A percentile compares a stretch with the other conserved stretches of the same genome.
Conservation (phyloP, 768 basidiomycete genomes). For the Mycena pura region DNA sequence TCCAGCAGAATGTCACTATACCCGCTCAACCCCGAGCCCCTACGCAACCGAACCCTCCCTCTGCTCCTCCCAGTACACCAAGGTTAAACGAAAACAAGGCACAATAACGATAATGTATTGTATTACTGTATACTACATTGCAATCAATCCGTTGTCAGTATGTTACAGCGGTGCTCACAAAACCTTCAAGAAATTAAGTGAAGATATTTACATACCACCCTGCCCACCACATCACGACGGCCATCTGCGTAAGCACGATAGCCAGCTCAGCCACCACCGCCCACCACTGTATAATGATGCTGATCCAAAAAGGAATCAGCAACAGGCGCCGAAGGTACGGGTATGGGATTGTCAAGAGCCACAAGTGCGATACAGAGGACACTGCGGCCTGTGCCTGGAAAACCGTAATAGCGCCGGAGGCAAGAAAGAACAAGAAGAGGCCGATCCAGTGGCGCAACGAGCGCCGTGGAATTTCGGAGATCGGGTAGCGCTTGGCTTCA, state of each 20-base stretch:
- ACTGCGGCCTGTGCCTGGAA: slow-evolving; percentile 67
- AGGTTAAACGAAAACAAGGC: neutral
- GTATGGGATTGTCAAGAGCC: slow-evolving; percentile 63
- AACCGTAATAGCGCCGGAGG: slow-evolving; percentile 54
- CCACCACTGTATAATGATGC: slow-evolving; percentile 70
- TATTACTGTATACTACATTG: neutral
- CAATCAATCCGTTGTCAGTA: slow-evolving; percentile 12
- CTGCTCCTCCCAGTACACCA: neutral
- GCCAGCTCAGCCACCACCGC: slow-evolving; percentile 66
- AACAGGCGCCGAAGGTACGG: slow-evolving; percentile 67
- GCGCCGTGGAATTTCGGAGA: slow-evolving; percentile 63
- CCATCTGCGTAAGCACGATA: slow-evolving; percentile 63
- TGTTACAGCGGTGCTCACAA: slow-evolving; percentile 10
- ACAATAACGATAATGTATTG: slow-evolving; percentile 8
- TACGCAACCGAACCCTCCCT: neutral
- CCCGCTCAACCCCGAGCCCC: neutral
- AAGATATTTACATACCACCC: slow-evolving; percentile 70
- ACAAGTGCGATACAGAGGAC: slow-evolving; percentile 59
- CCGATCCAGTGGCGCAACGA: slow-evolving; percentile 74
- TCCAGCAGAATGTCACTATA: neutral
- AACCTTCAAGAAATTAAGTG: slow-evolving; percentile 32
- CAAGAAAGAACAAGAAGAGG: slow-evolving; percentile 57
- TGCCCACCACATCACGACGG: slow-evolving; percentile 74
- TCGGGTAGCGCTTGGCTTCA: slow-evolving; percentile 69
- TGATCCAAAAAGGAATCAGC: slow-evolving; percentile 69